Evolutionary conservation across 805 yeast genomes (phyloP).

Genomic region (Wickerhamomyces chambardii): DNA sequence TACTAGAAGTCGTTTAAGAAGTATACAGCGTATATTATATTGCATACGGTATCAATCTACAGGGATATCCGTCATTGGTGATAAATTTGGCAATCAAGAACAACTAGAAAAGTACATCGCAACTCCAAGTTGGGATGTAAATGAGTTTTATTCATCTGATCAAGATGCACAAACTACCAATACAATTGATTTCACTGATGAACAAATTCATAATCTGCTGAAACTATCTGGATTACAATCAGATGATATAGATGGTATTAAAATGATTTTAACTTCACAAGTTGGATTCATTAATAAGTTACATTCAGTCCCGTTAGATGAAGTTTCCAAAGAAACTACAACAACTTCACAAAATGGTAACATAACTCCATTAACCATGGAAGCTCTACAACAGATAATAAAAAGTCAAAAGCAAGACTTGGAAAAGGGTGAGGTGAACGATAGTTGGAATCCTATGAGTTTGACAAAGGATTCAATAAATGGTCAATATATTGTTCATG

Average conservation of each 20-base stretch:
- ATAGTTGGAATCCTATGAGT: constrained; percentile 32
- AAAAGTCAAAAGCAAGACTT: constrained; percentile 12
- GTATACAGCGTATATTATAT: no score
- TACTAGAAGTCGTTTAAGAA: no score
- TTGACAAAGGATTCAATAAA: constrained; percentile 24
- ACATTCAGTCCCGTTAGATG: constrained; percentile 19
- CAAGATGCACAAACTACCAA: no score
- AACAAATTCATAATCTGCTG: constrained; percentile 22
- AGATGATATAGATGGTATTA: no score
- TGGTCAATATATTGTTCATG: constrained; percentile 33
- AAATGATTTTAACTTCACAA: no score
- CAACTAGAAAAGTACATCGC: no score
- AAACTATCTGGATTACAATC: constrained; percentile 41
- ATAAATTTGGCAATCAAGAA: no score
- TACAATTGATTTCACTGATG: no score
- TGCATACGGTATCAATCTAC: no score
- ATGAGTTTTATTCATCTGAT: no score
- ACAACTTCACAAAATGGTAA: constrained; percentile 17
- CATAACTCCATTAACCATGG: constrained; percentile 18
- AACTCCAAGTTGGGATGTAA: no score
- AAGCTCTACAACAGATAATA: constrained; percentile 20
- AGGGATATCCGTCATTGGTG: no score
- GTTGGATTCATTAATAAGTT: constrained; percentile 39
- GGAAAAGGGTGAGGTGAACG: constrained; percentile 30
- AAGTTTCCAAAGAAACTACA: constrained; percentile 11